Evolutionary conservation across 495 filamentous ascomycete species (phyloP), one percentile per base, ranked within the genome.

Genomic region (Aspergillus haitiensis): DNA sequence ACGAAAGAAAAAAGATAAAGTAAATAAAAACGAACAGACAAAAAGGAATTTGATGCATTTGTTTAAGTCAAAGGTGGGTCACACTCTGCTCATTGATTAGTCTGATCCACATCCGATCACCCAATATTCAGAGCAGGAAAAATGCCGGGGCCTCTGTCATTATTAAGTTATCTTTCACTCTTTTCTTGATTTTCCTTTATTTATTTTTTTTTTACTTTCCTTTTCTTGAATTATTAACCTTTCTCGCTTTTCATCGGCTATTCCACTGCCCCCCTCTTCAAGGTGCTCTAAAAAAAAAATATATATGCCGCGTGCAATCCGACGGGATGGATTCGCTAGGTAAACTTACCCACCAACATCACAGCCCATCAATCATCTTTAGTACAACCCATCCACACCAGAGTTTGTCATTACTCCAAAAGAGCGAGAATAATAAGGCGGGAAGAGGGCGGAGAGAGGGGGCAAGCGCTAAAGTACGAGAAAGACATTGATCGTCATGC

Each of bases 351-450:
- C 18, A 27, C 21, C 21, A 3, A 27, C 21, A 27, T 27, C 21
- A 8, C 44, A 51, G 32, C 21, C 32, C 31, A 7, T 31, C 21
- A 34, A 11, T 51, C 2, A 51, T 7, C 27, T 36, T 13, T 37
- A 15, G 16, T 35, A 18, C 42, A 37, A 27, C 21, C 42, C 31
- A 36, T 47, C 44, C 12, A 47, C 16, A 13, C 55, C 31, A 33
- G 16, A 18, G 55, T 58, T 33, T 50, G 50, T 58, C 55, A 21
- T 42, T 58, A 39, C 32, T 42, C 44, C n/a, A 37, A 37, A n/a
- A 36, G 50, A 52, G 31, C 16, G 31, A 50, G 6, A 13, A 12
- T 37, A 52, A 27, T 1, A 27, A 27, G 21, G 21, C 3, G 21
- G 21, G 21, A 3, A 27, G 21, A 27, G 21, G 21, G 21, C 21